phyloP scores from a whole-genome alignment of 495 filamentous ascomycete species.

The Trichoderma asperelloides region DNA sequence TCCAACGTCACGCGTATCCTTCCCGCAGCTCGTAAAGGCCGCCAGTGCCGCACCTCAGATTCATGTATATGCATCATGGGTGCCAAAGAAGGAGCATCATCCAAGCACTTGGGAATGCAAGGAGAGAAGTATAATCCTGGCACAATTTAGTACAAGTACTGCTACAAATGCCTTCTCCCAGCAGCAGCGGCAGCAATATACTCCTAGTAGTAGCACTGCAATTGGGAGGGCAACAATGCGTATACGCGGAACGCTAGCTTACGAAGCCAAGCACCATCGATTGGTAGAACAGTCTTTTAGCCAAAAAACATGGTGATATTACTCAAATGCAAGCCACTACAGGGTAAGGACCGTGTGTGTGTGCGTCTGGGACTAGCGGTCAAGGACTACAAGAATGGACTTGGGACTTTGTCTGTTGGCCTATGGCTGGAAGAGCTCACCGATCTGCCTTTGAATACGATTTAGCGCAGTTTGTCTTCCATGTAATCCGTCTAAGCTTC shows the following conservation, averaged over 20 bases:
- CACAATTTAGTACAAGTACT: background rate
- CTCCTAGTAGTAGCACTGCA: background rate
- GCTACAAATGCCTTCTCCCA: background rate
- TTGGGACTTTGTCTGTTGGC: no score
- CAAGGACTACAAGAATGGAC: background rate
- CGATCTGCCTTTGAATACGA: background rate
- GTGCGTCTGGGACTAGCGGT: background rate
- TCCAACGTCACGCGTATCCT: background rate
- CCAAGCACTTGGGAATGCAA: background rate
- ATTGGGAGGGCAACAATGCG: background rate
- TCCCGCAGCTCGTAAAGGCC: conserved; percentile 4
- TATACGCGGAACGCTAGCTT: background rate
- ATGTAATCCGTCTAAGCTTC: no score
- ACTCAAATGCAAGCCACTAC: background rate
- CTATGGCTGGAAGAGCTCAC: background rate
- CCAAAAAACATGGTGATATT: background rate
- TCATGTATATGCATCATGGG: background rate
- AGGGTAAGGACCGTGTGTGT: background rate
- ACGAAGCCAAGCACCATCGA: background rate
- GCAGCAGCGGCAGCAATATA: background rate
- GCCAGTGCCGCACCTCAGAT: background rate
- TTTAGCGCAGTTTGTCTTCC: no score
- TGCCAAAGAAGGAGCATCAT: background rate
- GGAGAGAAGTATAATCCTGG: background rate
- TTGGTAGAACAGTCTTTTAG: background rate